These are phyloP conservation scores for Tulasnella calospora DNA, from an alignment of 768 basidiomycete species.

Conservation along the genomic window DNA sequence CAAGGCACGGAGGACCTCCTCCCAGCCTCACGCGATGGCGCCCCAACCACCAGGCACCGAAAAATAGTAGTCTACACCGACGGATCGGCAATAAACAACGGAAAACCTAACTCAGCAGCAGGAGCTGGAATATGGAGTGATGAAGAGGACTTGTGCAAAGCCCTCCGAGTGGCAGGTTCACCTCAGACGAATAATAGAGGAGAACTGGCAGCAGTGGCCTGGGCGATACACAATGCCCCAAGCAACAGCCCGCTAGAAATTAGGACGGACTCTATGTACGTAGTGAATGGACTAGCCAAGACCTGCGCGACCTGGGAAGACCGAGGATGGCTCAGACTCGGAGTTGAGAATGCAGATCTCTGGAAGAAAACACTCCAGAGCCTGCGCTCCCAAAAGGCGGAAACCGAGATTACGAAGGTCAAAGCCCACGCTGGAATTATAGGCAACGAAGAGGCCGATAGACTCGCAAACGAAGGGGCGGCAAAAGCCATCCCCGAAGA, in stretches of 20 bases:
- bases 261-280: conserved; percentile 11
- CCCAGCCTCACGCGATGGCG: too few relatives aligned
- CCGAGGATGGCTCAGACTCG: background rate
- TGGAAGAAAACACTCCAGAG: background rate
- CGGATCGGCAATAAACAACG: background rate
- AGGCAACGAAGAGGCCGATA: conserved; percentile 5
- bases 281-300: background rate
- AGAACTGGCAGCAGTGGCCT: background rate
- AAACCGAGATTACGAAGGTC: conserved; percentile 1
- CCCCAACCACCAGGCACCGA: too few relatives aligned
- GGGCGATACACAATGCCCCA: background rate
- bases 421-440: background rate
- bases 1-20: too few relatives aligned
- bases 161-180: background rate
- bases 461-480: too few relatives aligned
- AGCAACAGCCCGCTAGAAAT: background rate
- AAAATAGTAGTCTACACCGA: background rate
- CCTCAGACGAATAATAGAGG: conserved; percentile 9
- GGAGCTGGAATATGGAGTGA: background rate
- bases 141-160: background rate
- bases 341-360: background rate
- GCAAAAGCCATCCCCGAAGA: background rate
- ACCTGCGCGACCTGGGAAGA: background rate
- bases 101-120: background rate
- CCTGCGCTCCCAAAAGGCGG: background rate